Evolutionary conservation across 2,329 filamentous ascomycete genomes (phyloP).

Genomic region (Fusarium haematococcum): DNA sequence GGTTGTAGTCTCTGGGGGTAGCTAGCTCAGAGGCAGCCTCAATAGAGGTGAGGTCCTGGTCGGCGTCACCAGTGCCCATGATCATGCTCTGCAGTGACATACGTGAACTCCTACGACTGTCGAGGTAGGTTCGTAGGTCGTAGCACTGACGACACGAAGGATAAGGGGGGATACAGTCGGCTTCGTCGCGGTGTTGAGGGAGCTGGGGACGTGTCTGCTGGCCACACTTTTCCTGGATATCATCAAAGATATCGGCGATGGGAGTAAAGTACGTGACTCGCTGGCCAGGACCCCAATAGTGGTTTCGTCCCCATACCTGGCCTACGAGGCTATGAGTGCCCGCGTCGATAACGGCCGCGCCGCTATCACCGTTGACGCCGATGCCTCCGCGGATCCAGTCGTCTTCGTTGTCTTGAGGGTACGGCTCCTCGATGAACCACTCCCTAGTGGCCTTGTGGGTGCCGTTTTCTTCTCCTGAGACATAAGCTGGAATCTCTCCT

Average conservation of each 20-base stretch:
- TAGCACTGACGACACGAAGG: slow-evolving; percentile 57
- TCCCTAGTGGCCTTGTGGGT: slow-evolving; percentile 58
- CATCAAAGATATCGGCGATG: slow-evolving; percentile 58
- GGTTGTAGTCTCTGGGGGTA: slow-evolving; percentile 54
- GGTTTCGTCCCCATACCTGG: slow-evolving; percentile 59
- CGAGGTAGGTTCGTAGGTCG: slow-evolving; percentile 54
- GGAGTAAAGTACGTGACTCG: slow-evolving; percentile 58
- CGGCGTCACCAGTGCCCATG: slow-evolving; percentile 49
- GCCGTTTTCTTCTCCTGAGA: slow-evolving; percentile 53
- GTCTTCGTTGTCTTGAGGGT: slow-evolving; percentile 53
- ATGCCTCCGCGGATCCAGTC: slow-evolving; percentile 60
- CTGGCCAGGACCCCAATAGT: slow-evolving; percentile 56
- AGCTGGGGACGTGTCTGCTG: slow-evolving; percentile 54
- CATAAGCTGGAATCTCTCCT: slow-evolving; percentile 58
- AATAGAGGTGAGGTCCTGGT: slow-evolving; percentile 55
- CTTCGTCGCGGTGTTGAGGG: slow-evolving; percentile 55
- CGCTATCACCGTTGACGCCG: slow-evolving; percentile 58
- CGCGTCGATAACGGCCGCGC: slow-evolving; percentile 57
- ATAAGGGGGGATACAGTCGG: slow-evolving; percentile 54
- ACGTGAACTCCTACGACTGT: slow-evolving; percentile 56
- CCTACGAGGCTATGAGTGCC: slow-evolving; percentile 54
- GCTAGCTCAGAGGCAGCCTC: slow-evolving; percentile 56
- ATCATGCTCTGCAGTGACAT: slow-evolving; percentile 58
- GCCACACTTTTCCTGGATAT: slow-evolving; percentile 58
- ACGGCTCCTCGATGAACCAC: slow-evolving; percentile 59